These are phyloP conservation scores for Aspergillus incahuasiensis DNA, from an alignment of 495 filamentous ascomycete species.

Conservation along the genomic window DNA sequence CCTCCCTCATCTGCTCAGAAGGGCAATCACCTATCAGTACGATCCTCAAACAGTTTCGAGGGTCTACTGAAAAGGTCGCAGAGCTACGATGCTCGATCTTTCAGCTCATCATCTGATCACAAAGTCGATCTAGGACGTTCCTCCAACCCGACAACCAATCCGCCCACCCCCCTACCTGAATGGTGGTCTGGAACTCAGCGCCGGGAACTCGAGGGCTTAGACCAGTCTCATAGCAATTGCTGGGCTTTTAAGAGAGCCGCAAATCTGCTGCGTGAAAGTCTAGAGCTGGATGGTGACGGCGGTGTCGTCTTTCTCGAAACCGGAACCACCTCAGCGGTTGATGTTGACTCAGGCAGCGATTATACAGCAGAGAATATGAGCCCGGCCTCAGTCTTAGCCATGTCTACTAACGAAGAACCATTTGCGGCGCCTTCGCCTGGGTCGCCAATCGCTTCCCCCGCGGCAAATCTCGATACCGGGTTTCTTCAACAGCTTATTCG, in stretches of 20 bases:
- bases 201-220: slow-evolving; percentile 28
- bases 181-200: slow-evolving; percentile 33
- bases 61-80: slow-evolving; percentile 20
- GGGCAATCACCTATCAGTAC: slow-evolving; percentile 24
- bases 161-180: slow-evolving; percentile 33
- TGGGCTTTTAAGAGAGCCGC: slow-evolving; percentile 53
- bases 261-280: slow-evolving; percentile 52
- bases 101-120: slow-evolving; percentile 28
- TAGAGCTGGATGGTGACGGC: slow-evolving; percentile 46
- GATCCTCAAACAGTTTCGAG: slow-evolving; percentile 28
- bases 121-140: slow-evolving; percentile 23
- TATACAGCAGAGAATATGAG: slow-evolving; percentile 24
- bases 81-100: slow-evolving; percentile 30
- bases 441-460: slow-evolving; percentile 27
- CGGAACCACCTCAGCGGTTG: slow-evolving; percentile 26
- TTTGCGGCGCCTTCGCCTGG: slow-evolving; percentile 35
- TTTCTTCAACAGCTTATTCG: slow-evolving; percentile 51
- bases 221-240: slow-evolving; percentile 37
- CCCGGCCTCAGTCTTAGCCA: slow-evolving; percentile 35
- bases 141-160: slow-evolving; percentile 18
- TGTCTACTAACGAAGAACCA: slow-evolving; percentile 36
- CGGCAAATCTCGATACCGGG: slow-evolving; percentile 32
- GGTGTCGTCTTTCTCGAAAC: slow-evolving; percentile 54
- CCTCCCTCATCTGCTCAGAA: slow-evolving; percentile 26
- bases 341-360: slow-evolving; percentile 33